Evolutionary conservation across 306 rosid genomes (phyloP).

Genomic region (Alnus glutinosa): DNA sequence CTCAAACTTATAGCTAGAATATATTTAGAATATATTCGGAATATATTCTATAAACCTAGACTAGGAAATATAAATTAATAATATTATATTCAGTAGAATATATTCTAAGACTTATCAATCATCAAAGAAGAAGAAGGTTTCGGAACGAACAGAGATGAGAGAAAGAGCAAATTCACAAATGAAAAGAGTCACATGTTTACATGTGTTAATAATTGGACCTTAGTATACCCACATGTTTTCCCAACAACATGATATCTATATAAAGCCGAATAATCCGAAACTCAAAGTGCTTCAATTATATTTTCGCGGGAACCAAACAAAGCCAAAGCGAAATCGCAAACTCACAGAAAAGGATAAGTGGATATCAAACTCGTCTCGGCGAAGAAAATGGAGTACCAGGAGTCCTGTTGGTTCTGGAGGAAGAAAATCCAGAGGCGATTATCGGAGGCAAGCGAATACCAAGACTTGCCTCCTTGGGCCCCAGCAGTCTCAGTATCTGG

Average conservation of each 20-base stretch:
- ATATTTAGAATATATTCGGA: too few species aligned
- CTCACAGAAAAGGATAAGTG: conserved; percentile 65
- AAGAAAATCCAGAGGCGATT: conserved; percentile 65
- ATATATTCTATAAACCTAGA: too few species aligned
- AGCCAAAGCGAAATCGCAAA: not conserved
- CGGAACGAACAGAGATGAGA: not conserved
- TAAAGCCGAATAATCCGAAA: not conserved
- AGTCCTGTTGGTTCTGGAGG: conserved; percentile 44
- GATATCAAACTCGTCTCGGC: conserved; percentile 55
- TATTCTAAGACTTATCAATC: not conserved
- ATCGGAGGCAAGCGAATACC: conserved; percentile 46
- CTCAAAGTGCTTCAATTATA: not conserved
- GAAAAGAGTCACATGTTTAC: not conserved
- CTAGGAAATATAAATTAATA: too few species aligned
- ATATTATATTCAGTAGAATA: too few species aligned
- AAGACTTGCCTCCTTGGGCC: conserved; percentile 66
- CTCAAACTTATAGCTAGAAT: not conserved
- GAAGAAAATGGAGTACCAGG: conserved; percentile 59
- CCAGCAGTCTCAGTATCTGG: conserved; percentile 56
- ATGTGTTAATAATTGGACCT: too few species aligned
- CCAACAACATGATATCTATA: too few species aligned
- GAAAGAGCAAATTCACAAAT: too few species aligned
- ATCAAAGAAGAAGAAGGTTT: not conserved
- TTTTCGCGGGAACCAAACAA: not conserved
- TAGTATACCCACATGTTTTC: too few species aligned